Evolutionary conservation across 2,329 filamentous ascomycete genomes (phyloP).

Genomic region (Lasiodiplodia citricola): DNA sequence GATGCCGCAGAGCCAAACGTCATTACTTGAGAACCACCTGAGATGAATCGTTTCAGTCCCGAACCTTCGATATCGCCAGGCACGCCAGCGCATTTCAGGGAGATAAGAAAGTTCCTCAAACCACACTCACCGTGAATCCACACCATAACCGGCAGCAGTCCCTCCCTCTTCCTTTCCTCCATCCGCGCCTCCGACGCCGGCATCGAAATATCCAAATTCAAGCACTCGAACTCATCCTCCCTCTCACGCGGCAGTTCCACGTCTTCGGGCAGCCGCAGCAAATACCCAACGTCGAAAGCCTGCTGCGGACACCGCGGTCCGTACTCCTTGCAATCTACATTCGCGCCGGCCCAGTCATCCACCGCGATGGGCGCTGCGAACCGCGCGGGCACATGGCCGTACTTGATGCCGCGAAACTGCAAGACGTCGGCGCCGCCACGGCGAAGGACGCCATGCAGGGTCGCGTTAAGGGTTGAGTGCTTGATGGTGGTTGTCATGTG

Average conservation of each 20-base stretch:
- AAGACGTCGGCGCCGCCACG: conserved; percentile 8
- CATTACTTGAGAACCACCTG: conserved; percentile 49
- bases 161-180: neutral
- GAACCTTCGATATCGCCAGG: neutral
- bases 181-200: conserved; percentile 29
- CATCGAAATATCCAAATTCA: conserved; percentile 50
- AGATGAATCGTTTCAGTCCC: conserved; percentile 26
- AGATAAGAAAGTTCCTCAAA: neutral
- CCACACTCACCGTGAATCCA: conserved; percentile 51
- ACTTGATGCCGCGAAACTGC: conserved; percentile 31
- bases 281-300: conserved; percentile 48
- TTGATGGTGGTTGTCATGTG: conserved; percentile 8
- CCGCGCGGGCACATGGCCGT: conserved; percentile 28
- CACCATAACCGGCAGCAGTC: conserved; percentile 47
- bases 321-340: conserved; percentile 33
- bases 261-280: conserved; percentile 50
- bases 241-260: conserved; percentile 35
- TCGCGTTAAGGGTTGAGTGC: conserved; percentile 28
- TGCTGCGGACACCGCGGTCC: conserved; percentile 51
- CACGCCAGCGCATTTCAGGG: neutral
- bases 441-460: conserved; percentile 26
- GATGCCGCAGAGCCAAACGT: conserved; percentile 52
- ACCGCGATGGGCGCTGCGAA: conserved; percentile 28
- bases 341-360: conserved; percentile 30
- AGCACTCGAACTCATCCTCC: conserved; percentile 52